phyloP scores from a whole-genome alignment of 1,284 basidiomycete genomes.

The Phellinidium pouzarii region DNA sequence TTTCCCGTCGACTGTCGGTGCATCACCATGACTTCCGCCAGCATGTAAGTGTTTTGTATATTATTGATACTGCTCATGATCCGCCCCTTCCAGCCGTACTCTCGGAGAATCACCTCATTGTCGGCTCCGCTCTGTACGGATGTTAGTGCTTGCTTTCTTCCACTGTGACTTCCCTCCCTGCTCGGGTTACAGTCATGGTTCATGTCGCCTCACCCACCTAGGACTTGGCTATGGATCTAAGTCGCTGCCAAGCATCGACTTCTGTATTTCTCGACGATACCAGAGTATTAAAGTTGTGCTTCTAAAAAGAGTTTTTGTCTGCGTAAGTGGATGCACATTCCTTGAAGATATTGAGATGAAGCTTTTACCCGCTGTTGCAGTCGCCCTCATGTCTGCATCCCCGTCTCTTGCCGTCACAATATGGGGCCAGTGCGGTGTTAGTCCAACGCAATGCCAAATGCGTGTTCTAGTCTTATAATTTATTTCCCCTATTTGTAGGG shows the following conservation, averaged over 20 bases:
- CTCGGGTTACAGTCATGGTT: no score
- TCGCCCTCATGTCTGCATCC: constrained; percentile 25
- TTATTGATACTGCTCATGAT: background rate
- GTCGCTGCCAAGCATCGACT: no score
- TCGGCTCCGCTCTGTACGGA: background rate
- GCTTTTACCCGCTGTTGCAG: constrained; percentile 20
- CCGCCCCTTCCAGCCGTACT: background rate
- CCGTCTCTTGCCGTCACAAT: constrained; percentile 26
- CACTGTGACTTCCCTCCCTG: no score
- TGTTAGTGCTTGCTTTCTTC: no score
- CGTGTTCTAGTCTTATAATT: background rate
- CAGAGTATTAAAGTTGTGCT: background rate
- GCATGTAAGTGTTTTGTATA: background rate
- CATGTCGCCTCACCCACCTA: no score
- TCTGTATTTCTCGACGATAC: background rate
- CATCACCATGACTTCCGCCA: background rate
- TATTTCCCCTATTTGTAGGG: constrained; percentile 16
- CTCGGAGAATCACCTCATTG: background rate
- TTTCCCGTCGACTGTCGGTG: background rate
- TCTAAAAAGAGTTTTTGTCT: background rate
- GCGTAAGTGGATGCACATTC: background rate
- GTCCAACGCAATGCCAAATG: constrained; percentile 11
- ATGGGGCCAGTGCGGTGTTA: constrained; percentile 30
- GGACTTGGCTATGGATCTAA: background rate
- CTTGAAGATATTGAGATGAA: constrained; percentile 7